A percentile compares a stretch with the other conserved stretches of the same genome.
These are phyloP conservation scores for Xylaria flabelliformis DNA, from an alignment of 495 filamentous ascomycete genomes.

Conservation along the genomic window DNA sequence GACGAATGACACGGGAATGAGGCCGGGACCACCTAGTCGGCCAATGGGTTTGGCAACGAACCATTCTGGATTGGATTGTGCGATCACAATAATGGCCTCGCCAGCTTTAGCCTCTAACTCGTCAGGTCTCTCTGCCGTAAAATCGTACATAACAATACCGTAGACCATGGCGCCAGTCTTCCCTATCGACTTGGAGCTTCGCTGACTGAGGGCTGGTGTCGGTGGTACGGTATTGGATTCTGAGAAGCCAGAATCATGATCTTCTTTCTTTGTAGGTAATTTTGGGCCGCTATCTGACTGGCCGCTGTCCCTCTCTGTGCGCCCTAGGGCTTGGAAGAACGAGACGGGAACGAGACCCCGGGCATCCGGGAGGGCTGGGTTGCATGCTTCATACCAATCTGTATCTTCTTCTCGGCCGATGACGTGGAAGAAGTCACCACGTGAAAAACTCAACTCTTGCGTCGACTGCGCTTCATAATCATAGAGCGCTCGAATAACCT, in stretches of 20 bases:
- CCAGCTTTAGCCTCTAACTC: constrained; percentile 94
- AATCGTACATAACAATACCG: constrained; percentile 96
- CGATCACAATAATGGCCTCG: constrained; percentile 97
- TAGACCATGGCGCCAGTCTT: constrained; percentile 91
- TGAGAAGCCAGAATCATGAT: constrained; percentile 45
- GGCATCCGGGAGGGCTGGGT: constrained; percentile 85
- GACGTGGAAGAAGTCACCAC: constrained; percentile 98
- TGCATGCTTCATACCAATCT: constrained; percentile 99
- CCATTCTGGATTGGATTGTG: constrained; percentile 99
- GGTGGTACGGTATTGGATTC: constrained; percentile 55
- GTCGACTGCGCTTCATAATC: constrained; percentile 80
- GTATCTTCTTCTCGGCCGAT: constrained; percentile 92
- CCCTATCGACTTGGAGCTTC: constrained; percentile 59
- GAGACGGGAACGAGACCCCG: constrained; percentile 91
- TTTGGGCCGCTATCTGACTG: constrained; percentile 70
- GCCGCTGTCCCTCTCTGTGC: constrained; percentile 85
- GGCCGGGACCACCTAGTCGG: constrained; percentile 86
- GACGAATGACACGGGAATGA: constrained; percentile 97
- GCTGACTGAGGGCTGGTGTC: constrained; percentile 53
- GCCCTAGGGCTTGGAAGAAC: constrained; percentile 90
- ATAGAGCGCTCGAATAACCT: constrained; percentile 98
- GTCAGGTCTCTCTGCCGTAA: constrained; percentile 91
- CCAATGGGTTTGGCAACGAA: constrained; percentile 99
- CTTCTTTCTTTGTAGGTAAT: constrained; percentile 57
- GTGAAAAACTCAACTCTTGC: constrained; percentile 87